A percentile compares a stretch with the other conserved stretches of the same genome.
These are phyloP conservation scores for Fusarium papillatum DNA, from an alignment of 2,329 filamentous ascomycete genomes.

Conservation along the genomic window DNA sequence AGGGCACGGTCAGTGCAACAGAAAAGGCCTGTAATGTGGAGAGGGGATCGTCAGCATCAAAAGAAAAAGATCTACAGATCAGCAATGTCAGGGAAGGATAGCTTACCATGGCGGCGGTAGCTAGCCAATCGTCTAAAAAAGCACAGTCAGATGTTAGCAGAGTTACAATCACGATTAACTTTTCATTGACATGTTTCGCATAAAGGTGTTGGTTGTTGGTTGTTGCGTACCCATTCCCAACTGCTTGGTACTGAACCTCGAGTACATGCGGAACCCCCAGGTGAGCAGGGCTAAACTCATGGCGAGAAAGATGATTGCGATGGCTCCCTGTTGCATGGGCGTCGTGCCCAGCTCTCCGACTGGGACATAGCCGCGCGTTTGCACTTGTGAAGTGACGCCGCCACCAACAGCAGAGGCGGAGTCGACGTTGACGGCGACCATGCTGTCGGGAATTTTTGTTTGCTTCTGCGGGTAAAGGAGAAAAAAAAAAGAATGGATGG, in stretches of 20 bases:
- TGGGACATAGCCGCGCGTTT: neutral
- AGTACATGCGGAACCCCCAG: slow-evolving; percentile 33
- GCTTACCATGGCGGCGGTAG: slow-evolving; percentile 32
- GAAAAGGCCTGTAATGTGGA: slow-evolving; percentile 26
- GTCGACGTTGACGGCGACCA: neutral
- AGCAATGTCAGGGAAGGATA: neutral
- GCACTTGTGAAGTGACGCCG: neutral
- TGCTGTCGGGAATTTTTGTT: neutral
- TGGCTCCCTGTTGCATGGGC: slow-evolving; percentile 27
- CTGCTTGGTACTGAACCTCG: slow-evolving; percentile 34
- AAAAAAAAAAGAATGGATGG: neutral
- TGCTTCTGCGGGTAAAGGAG: neutral
- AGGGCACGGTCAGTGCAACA: slow-evolving; percentile 25
- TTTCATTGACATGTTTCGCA: neutral
- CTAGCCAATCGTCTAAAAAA: slow-evolving; percentile 35
- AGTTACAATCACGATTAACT: neutral
- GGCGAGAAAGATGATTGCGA: slow-evolving; percentile 38
- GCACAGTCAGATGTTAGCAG: slow-evolving; percentile 7
- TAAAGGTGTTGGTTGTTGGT: neutral
- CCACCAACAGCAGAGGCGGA: neutral
- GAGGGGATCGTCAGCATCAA: neutral
- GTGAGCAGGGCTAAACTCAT: slow-evolving; percentile 28
- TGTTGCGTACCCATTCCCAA: slow-evolving; percentile 27
- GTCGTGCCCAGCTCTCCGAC: slow-evolving; percentile 21
- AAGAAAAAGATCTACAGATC: neutral